Base-by-base conservation (phyloP, 1,284 basidiomycete genomes). In the Ceratobasidium sp. region DNA sequence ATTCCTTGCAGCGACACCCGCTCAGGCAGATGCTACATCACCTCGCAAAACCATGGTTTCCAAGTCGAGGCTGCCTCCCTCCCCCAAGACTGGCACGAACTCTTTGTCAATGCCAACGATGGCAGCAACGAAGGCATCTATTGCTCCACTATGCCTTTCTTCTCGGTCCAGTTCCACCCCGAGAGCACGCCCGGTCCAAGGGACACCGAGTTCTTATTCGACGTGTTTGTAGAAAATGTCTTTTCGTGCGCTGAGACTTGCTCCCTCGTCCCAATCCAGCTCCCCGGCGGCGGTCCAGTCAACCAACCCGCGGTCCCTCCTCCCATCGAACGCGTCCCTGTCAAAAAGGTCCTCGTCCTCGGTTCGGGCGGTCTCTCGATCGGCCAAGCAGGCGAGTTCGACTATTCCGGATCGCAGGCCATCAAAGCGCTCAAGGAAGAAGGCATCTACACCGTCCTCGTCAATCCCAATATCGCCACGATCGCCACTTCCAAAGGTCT, bases 101-200 rank as follows among this genome's bases (percentile, higher is more conserved):
- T 99, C 31, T 99, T 98, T 83, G 85, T 85, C 76, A 99, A 99
- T 77, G 96, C 97, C 69, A 99, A 99, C 81, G 97, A 99, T 77
- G 87, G 87, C 69, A 95, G 92, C 76, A 99, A 99, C 79, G 97
- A 99, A 80, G 97, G 97, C 75, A 97, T 99, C 76, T 97, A 95
- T 82, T 94, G 87, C 79, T 88, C 90, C 73, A 86, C 88, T 77
- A 91, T 90, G 74, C 96, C 96, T 1, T 97, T 93, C 84, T 99
- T 99, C 81, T 97, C 94, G 45, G 96, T 99, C n/a, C 97, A 99
- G 78, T 99, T 99, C 85, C 97, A 99, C 80, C 97, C 97, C 42
- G 97, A 99, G 80, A 96, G 94, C 43, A 95, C 93, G 3, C 96
- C 97, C n/a, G 97, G 97, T 45, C 97, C 97, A 29, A 87, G 95